phyloP scores from a whole-genome alignment of 2,329 filamentous ascomycete genomes.

The Phialemoniopsis sp. region DNA sequence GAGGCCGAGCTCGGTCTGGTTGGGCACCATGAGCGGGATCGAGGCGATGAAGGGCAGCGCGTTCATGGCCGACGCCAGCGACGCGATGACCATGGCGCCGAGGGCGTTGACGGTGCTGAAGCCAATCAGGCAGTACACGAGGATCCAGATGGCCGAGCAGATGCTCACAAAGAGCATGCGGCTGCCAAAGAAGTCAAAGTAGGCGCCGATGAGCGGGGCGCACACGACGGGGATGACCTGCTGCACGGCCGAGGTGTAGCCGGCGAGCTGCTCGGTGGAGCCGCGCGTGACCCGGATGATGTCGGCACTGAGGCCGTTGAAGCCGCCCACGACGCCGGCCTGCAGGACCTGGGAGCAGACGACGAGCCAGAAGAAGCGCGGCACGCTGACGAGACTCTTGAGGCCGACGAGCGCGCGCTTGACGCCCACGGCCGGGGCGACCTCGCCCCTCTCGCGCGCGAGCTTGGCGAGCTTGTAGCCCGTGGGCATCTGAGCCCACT shows the following conservation, averaged over 20 bases:
- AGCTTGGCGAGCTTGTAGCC: constrained; percentile 7
- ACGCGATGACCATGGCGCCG: constrained; percentile 18
- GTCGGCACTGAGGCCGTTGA: constrained; percentile 28
- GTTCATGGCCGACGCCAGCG: constrained; percentile 18
- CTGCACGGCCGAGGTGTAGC: constrained; percentile 19
- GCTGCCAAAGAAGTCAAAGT: constrained; percentile 16
- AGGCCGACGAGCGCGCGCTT: constrained; percentile 3
- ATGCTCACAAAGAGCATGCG: constrained; percentile 18
- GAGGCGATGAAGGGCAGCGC: constrained; percentile 17
- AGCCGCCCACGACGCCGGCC: constrained; percentile 19
- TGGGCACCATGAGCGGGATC: constrained; percentile 15
- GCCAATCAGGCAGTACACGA: constrained; percentile 17
- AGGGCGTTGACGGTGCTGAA: constrained; percentile 14
- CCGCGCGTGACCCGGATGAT: constrained; percentile 17
- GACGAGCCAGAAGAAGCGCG: constrained; percentile 18
- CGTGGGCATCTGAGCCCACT: constrained; percentile 17
- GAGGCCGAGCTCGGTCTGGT: constrained; percentile 16
- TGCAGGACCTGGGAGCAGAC: constrained; percentile 15
- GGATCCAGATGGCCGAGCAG: constrained; percentile 16
- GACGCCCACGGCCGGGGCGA: too few species aligned
- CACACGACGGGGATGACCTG: constrained; percentile 19
- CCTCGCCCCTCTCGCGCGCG: too few species aligned
- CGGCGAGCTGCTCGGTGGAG: constrained; percentile 18
- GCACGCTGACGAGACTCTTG: constrained; percentile 9
- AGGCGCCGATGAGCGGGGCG: constrained; percentile 14